These are phyloP conservation scores for Mortierella sp. DNA, from an alignment of 371 early-diverging fungal genomes.

Conservation along the genomic window DNA sequence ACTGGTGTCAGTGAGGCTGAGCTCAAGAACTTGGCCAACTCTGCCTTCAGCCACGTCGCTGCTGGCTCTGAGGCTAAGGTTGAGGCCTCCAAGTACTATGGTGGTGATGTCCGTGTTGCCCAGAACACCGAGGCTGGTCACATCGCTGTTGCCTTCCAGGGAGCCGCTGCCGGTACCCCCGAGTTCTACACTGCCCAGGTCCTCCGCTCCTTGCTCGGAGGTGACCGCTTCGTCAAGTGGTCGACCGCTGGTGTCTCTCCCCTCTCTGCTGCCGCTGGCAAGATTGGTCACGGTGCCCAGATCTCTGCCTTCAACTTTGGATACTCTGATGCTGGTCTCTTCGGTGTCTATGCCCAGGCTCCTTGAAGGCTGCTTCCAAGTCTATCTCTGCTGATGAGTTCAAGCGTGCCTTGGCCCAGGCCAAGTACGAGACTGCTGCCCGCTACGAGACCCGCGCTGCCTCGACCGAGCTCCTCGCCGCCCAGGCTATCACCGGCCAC, in stretches of 20 bases:
- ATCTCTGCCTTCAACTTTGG: constrained; percentile 87
- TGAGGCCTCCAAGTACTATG: constrained; percentile 78
- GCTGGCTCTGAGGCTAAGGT: constrained; percentile 65
- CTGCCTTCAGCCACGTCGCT: constrained; percentile 65
- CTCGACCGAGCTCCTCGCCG: constrained; percentile 56
- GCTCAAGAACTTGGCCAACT: constrained; percentile 64
- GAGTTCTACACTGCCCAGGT: constrained; percentile 85
- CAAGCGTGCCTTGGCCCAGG: constrained; percentile 87
- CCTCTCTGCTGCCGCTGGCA: constrained; percentile 77
- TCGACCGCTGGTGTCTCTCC: constrained; percentile 77
- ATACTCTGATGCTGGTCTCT: constrained; percentile 95
- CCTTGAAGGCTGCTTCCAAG: constrained; percentile 77
- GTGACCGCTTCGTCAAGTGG: constrained; percentile 83
- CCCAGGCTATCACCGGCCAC: constrained; percentile 63
- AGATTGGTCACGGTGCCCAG: constrained; percentile 65
- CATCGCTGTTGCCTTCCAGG: constrained; percentile 88
- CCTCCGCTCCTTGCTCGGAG: constrained; percentile 87
- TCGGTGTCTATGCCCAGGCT: constrained; percentile 87
- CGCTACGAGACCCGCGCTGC: constrained; percentile 74
- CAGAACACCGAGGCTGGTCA: constrained; percentile 61
- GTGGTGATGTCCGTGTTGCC: constrained; percentile 86
- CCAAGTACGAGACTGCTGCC: constrained; percentile 84
- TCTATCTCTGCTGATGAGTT: constrained; percentile 76
- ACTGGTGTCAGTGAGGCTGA: constrained; percentile 84
- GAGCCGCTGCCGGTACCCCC: constrained; percentile 74